A percentile compares a stretch with the other conserved stretches of the same genome.
Evolutionary conservation across 108 stramenopile genomes (phyloP).

Genomic region (Skeletonema marinoi): DNA sequence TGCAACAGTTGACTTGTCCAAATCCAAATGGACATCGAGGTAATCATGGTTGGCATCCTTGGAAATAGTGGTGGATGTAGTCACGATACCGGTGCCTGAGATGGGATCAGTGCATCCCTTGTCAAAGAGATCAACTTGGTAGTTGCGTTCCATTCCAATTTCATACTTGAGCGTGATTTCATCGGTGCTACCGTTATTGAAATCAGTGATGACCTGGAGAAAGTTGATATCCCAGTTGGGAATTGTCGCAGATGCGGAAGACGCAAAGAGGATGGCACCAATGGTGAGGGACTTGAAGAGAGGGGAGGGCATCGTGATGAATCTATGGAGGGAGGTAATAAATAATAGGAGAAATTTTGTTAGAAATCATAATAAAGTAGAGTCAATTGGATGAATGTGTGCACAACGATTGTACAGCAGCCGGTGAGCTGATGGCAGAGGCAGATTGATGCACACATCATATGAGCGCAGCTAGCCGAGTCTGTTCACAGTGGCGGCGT

Average conservation of each 20-base stretch:
- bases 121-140: slow-evolving; percentile 30
- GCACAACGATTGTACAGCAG: too few relatives aligned
- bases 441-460: background rate
- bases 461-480: background rate
- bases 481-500: too few relatives aligned
- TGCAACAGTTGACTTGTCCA: slow-evolving; percentile 30
- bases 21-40: slow-evolving; percentile 23
- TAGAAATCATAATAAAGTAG: background rate
- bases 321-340: background rate
- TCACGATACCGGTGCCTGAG: slow-evolving; percentile 15
- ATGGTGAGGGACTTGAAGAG: slow-evolving; percentile 15
- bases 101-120: slow-evolving; percentile 36
- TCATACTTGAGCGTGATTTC: slow-evolving; percentile 15
- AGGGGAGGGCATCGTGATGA: background rate
- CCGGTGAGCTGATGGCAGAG: background rate
- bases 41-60: slow-evolving; percentile 22
- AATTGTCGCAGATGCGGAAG: slow-evolving; percentile 11
- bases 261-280: slow-evolving; percentile 22
- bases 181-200: slow-evolving; percentile 16
- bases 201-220: slow-evolving; percentile 22
- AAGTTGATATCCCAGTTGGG: slow-evolving; percentile 43
- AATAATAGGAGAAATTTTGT: background rate
- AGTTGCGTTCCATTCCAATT: slow-evolving; percentile 12
- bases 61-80: background rate
- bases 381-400: too few relatives aligned